phyloP scores from a whole-genome alignment of 768 basidiomycete species.

The Calocybe gangraenosa region DNA sequence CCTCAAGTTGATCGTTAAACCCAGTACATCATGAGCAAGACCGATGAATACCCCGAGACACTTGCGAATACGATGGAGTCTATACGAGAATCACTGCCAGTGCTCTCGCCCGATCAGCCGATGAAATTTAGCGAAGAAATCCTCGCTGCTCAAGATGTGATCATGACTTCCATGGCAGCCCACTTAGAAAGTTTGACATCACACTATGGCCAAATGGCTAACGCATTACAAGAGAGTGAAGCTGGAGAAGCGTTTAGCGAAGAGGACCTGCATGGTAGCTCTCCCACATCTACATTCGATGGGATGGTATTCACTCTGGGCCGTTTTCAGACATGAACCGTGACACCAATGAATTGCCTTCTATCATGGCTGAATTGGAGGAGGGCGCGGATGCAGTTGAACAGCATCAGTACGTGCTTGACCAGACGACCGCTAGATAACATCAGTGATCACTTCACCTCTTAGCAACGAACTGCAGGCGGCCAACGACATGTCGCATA shows the following conservation, averaged over 20 bases:
- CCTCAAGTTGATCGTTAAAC: neutral
- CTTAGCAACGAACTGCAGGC: constrained; percentile 47
- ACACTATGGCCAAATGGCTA: constrained; percentile 77
- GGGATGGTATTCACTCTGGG: too few species aligned
- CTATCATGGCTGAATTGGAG: constrained; percentile 72
- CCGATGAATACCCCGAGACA: constrained; percentile 65
- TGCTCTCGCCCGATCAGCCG: constrained; percentile 11
- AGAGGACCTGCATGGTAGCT: constrained; percentile 64
- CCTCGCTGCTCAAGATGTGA: constrained; percentile 51
- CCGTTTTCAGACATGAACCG: constrained; percentile 65
- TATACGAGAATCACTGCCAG: constrained; percentile 51
- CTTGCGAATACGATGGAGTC: constrained; percentile 50
- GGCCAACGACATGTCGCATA: constrained; percentile 38
- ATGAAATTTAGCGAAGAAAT: constrained; percentile 38
- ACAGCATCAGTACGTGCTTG: constrained; percentile 46
- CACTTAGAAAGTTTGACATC: constrained; percentile 67
- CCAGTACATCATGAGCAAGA: constrained; percentile 59
- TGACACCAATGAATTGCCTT: constrained; percentile 74
- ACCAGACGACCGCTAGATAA: too few species aligned
- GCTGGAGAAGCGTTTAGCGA: constrained; percentile 63
- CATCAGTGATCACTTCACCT: neutral
- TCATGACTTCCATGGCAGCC: constrained; percentile 63
- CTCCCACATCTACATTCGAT: neutral
- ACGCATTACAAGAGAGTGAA: constrained; percentile 62
- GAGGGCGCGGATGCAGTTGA: constrained; percentile 51